phyloP scores from a whole-genome alignment of 225 moss, liverwort and hornwort genomes.

The Physcomitrium patens region DNA sequence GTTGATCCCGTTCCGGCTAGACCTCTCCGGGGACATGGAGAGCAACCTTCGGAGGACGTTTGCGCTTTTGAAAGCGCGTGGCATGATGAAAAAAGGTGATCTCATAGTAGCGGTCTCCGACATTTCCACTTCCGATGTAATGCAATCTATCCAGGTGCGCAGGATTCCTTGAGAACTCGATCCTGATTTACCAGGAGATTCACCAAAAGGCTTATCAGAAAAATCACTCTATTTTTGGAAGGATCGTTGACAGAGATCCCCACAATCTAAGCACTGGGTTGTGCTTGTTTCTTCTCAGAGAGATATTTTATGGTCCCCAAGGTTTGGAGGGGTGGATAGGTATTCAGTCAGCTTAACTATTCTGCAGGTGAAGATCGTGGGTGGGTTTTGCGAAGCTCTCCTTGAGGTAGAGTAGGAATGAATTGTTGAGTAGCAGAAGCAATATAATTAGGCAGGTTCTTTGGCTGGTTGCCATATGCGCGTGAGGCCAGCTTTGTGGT shows the following conservation, averaged over 20 bases:
- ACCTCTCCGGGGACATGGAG: conserved; percentile 97
- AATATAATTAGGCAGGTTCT: conserved; percentile 6
- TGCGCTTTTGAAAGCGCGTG: conserved; percentile 85
- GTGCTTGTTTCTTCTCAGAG: too few relatives aligned
- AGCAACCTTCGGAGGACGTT: conserved; percentile 89
- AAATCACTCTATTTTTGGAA: too few relatives aligned
- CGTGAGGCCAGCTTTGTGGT: conserved; percentile 39
- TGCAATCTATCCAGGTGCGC: conserved; percentile 92
- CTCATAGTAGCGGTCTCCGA: conserved; percentile 96
- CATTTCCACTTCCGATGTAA: conserved; percentile 69
- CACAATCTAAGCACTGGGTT: too few relatives aligned
- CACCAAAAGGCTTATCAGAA: not conserved
- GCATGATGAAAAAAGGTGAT: conserved; percentile 98
- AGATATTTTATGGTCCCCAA: too few relatives aligned
- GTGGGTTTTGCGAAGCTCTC: not conserved
- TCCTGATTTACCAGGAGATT: not conserved
- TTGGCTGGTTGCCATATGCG: conserved; percentile 38
- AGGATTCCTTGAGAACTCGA: conserved; percentile 64
- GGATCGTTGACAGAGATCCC: too few relatives aligned
- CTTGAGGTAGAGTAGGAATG: conserved; percentile 8
- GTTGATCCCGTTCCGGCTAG: conserved; percentile 91
- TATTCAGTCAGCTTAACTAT: too few relatives aligned
- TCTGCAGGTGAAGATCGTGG: too few relatives aligned
- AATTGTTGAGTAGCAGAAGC: conserved; percentile 2
- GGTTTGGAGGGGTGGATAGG: too few relatives aligned